phyloP scores from a whole-genome alignment of 225 moss, liverwort and hornwort genomes.

The Polytrichum commune region DNA sequence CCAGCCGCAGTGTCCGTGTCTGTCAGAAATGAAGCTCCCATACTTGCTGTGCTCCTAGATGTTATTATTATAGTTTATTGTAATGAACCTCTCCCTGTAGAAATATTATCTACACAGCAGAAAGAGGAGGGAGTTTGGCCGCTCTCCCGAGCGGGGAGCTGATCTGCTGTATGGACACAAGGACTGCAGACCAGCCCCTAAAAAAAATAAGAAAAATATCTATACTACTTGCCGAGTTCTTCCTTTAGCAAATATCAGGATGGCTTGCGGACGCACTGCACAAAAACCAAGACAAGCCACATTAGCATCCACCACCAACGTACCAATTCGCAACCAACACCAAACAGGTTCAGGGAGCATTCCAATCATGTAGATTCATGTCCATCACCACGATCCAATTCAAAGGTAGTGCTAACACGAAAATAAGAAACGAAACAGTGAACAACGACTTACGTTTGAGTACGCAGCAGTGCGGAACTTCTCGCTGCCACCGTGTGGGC shows the following conservation, averaged over 20 bases:
- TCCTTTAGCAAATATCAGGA: constrained; percentile 88
- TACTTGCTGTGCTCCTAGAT: constrained; percentile 3
- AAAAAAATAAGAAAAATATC: constrained; percentile 8
- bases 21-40: constrained; percentile 42
- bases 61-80: neutral
- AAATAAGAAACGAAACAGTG: neutral
- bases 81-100: constrained; percentile 1
- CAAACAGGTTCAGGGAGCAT: neutral
- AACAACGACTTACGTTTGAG: constrained; percentile 65
- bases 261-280: constrained; percentile 99
- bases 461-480: constrained; percentile 97
- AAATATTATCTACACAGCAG: constrained; percentile 9
- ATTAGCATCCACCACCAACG: neutral
- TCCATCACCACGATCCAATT: neutral
- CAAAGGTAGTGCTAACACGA: neutral
- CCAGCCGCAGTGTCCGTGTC: constrained; percentile 22
- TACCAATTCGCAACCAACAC: neutral
- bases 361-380: neutral
- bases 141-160: constrained; percentile 61
- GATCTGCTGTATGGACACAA: constrained; percentile 52
- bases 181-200: constrained; percentile 78
- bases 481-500: constrained; percentile 97
- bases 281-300: neutral
- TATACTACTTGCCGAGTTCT: constrained; percentile 24
- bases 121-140: constrained; percentile 35